Base-by-base conservation (phyloP, 148 eudicot genomes). In the Dianthus caryophyllus region DNA sequence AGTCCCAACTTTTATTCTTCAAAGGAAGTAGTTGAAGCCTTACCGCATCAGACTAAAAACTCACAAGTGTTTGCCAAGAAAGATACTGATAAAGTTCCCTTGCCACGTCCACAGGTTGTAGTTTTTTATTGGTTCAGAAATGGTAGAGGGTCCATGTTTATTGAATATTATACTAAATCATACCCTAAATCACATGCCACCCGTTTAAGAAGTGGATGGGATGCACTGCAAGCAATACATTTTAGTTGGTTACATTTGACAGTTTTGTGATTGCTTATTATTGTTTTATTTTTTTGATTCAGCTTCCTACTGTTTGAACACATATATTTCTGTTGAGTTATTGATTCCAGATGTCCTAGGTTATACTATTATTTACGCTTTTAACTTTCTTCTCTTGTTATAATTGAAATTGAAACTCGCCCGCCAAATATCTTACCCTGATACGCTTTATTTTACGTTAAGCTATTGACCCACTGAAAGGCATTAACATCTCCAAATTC, bases 1-100 rank as follows among this genome's bases (percentile, higher is more conserved):
- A 88, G 90, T 71, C 92, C 96, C 64, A 71, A 73, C 29, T 73
- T 72, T 69, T 77, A 82, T 71, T 66, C 81, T 30, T 73, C 87
- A 46, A 75, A 72, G 61, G 81, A 76, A 68, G 71, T 70, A 67
- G 58, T 59, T 38, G 62, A 69, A 44, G 83, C 72, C 51, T 36
- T 55, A 9, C 66, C 64, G 55, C 72, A 65, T 60, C 81, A 74
- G 70, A 71, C 65, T 51, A 60, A 48, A 66, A 62, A 54, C 56
- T 57, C 70, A 16, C 84, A 84, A 70, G 66, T 73, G 36, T 43
- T 38, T 63, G 71, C 68, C 39, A 80, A 64, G 71, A 72, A 50
- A 73, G 70, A 76, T 66, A 69, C 74, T 54, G 83, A 73, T 47
- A 75, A 47, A 68, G 66, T 73, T 65, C 73, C 72, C 18, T 59